Percentiles rank a stretch among this genome's conserved stretches.
These are phyloP conservation scores for Erucastrum elatum DNA, from an alignment of 345 rosid species.

Conservation along the genomic window DNA sequence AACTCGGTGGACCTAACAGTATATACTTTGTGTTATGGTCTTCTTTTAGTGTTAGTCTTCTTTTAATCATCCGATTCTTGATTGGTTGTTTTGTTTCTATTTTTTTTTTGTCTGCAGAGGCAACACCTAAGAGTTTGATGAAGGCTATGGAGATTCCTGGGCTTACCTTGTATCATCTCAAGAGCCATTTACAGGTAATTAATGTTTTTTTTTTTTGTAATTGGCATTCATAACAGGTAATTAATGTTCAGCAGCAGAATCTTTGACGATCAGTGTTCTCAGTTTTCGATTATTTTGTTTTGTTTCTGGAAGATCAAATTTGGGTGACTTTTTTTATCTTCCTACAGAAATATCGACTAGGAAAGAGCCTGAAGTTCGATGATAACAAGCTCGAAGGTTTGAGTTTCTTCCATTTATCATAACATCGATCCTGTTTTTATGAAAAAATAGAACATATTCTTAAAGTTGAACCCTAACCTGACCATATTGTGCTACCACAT, in stretches of 20 bases:
- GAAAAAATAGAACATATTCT: neutral
- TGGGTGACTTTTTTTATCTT: slow-evolving; percentile 9
- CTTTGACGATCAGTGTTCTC: slow-evolving; percentile 9
- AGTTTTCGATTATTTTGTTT: neutral
- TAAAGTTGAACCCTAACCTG: slow-evolving; percentile 16
- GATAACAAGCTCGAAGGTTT: slow-evolving; percentile 38
- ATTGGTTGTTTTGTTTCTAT: neutral
- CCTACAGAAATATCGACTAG: slow-evolving; percentile 84
- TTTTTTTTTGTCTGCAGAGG: slow-evolving; percentile 57
- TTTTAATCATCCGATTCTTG: slow-evolving; percentile 9
- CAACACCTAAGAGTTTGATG: slow-evolving; percentile 94
- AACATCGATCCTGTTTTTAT: neutral
- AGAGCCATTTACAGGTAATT: slow-evolving; percentile 88
- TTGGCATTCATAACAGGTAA: too few relatives aligned
- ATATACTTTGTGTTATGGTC: slow-evolving; percentile 14
- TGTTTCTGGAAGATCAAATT: neutral
- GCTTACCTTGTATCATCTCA: slow-evolving; percentile 89
- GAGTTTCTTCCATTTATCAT: neutral
- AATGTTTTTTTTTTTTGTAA: neutral
- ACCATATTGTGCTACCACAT: neutral
- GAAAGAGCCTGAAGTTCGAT: slow-evolving; percentile 65
- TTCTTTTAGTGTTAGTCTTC: neutral
- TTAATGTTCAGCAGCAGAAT: neutral
- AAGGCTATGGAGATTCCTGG: slow-evolving; percentile 81
- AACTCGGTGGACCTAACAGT: slow-evolving; percentile 93